Base-by-base conservation (phyloP, 805 yeast genomes). In the Candida maesae region DNA sequence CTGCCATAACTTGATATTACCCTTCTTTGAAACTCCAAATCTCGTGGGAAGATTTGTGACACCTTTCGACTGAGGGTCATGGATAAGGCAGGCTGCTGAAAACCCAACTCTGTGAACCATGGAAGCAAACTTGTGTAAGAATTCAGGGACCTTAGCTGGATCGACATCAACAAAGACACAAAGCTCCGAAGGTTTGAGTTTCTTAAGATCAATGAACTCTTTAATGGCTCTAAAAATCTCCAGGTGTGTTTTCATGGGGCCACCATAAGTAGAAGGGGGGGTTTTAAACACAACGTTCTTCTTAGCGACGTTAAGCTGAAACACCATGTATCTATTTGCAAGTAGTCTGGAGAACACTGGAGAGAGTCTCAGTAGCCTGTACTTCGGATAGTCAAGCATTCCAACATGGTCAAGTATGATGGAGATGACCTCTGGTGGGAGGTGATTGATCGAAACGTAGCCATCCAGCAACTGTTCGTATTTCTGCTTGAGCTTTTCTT, bases 371-470 rank as follows among this genome's bases (percentile, higher is more conserved):
- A 46, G 27, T 2, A 35, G 17, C 9, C 47, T 23, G 30, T 40
- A 46, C 25, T 14, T 24, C 19, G 28, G 9, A 33, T 46, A 46
- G n/a, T 38, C 36, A 11, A 46, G 7, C 5, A 21, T 14, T 11
- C 30, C 14, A 3, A 32, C 20, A 11, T 35, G 16, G 11, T 32
- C 19, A 2, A 46, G 13, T 17, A 42, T 28, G 19, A 30, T 9
- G 6, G 6, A n/a, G 18, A 46, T 6, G 13, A 45, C 18, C 35
- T 46, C 50, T 8, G 20, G 19, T 14, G 50, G 50, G 14, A 46
- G 33, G 17, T 35, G 33, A 2, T 36, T 33, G 12, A 38, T 20
- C 3, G 21, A 27, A 16, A 18, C 12, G n/a, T 13, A 12, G 10
- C n/a, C n/a, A 8, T 8, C 6, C n/a, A 10, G 14, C 8, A 13